Evolutionary conservation across 345 rosid species (phyloP).

Genomic region (Brassica rapa): DNA sequence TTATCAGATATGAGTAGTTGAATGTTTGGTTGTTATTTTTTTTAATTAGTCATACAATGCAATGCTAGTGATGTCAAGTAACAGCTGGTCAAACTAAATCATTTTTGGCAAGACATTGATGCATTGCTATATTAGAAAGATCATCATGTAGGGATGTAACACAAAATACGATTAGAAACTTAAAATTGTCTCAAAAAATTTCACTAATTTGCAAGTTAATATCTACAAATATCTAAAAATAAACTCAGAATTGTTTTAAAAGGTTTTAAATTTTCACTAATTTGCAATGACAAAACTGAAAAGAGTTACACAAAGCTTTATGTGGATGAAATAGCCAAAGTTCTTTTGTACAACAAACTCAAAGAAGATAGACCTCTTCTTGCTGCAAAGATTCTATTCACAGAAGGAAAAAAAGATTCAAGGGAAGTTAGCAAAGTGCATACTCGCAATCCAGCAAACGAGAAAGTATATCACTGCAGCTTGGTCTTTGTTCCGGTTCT

Average conservation of each 20-base stretch:
- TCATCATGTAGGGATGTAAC: neutral
- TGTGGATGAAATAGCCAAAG: conserved; percentile 31
- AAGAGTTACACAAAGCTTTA: conserved; percentile 28
- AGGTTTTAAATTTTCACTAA: conserved; percentile 17
- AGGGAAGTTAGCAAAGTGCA: conserved; percentile 55
- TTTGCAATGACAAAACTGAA: conserved; percentile 7
- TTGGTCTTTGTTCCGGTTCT: conserved; percentile 80
- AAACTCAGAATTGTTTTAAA: neutral
- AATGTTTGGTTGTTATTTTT: neutral
- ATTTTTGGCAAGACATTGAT: neutral
- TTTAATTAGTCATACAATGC: neutral
- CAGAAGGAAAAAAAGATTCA: conserved; percentile 11
- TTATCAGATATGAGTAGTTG: neutral
- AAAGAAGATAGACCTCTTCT: conserved; percentile 24
- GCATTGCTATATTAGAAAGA: neutral
- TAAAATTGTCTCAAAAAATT: neutral
- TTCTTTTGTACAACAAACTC: conserved; percentile 34
- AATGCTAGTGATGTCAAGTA: conserved; percentile 1
- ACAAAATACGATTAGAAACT: neutral
- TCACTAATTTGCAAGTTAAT: conserved; percentile 17
- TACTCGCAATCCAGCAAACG: conserved; percentile 89
- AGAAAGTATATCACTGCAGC: conserved; percentile 76
- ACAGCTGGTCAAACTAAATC: neutral
- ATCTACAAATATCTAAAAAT: neutral
- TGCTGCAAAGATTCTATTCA: conserved; percentile 45